A percentile compares a stretch with the other conserved stretches of the same genome.
These are phyloP conservation scores for Paraconiothyrium sp. DNA, from an alignment of 2,329 filamentous ascomycete species.

Conservation along the genomic window DNA sequence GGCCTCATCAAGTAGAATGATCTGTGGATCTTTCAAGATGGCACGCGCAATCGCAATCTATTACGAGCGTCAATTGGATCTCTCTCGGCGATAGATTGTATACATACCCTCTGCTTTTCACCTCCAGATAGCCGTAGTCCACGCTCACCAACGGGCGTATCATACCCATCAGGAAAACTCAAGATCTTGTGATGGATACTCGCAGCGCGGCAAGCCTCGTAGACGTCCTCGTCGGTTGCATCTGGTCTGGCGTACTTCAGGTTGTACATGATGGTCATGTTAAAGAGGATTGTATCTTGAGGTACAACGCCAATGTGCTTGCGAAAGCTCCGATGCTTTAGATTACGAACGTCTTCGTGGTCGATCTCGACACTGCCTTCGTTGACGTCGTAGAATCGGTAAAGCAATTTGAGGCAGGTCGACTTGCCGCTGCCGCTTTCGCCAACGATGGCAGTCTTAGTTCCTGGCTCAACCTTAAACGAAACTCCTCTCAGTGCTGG, in stretches of 20 bases:
- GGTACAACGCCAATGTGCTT: constrained; percentile 70
- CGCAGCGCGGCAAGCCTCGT: constrained; percentile 66
- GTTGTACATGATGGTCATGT: constrained; percentile 69
- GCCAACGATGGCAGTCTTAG: constrained; percentile 66
- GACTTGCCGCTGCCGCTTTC: constrained; percentile 70
- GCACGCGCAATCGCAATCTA: constrained; percentile 72
- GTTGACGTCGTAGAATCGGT: constrained; percentile 66
- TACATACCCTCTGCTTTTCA: constrained; percentile 68
- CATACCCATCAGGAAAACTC: constrained; percentile 56
- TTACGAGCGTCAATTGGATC: constrained; percentile 57
- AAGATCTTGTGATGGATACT: constrained; percentile 70
- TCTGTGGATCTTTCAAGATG: constrained; percentile 77
- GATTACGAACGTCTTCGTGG: constrained; percentile 64
- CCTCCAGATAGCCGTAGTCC: constrained; percentile 64
- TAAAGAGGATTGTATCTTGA: constrained; percentile 69
- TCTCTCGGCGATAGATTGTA: constrained; percentile 55
- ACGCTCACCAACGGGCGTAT: constrained; percentile 40
- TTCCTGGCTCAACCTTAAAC: constrained; percentile 58
- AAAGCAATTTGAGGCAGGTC: constrained; percentile 63
- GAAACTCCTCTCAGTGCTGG: constrained; percentile 57
- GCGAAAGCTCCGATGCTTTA: constrained; percentile 65
- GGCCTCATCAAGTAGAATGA: constrained; percentile 85
- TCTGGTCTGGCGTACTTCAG: constrained; percentile 66
- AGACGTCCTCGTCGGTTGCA: constrained; percentile 66
- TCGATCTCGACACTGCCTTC: constrained; percentile 63